Evolutionary conservation across 2,329 filamentous ascomycete genomes (phyloP).

Genomic region (Fusarium cyanostomum): DNA sequence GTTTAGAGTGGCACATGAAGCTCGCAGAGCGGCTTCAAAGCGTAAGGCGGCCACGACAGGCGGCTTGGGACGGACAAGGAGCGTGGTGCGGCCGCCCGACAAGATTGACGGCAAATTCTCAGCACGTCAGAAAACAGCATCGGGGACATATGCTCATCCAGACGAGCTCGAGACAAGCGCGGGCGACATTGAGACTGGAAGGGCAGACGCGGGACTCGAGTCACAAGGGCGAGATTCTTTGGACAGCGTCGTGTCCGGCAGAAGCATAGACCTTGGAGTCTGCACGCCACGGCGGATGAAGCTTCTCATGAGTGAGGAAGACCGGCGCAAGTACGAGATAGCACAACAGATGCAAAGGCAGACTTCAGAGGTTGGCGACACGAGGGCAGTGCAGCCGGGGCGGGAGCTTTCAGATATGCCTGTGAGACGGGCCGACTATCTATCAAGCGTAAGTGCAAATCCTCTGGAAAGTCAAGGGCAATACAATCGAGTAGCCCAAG

Average conservation of each 20-base stretch:
- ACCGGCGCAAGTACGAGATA: slow-evolving; percentile 76
- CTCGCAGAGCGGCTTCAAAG: slow-evolving; percentile 50
- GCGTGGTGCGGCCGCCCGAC: slow-evolving; percentile 75
- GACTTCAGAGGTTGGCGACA: neutral
- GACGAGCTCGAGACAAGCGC: slow-evolving; percentile 62
- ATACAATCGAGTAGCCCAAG: slow-evolving; percentile 10
- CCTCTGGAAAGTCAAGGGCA: neutral
- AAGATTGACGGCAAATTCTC: slow-evolving; percentile 82
- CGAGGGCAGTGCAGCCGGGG: neutral
- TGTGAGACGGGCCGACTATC: slow-evolving; percentile 13
- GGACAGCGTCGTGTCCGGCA: slow-evolving; percentile 70
- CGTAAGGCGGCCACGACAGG: slow-evolving; percentile 41
- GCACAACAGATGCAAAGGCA: slow-evolving; percentile 53
- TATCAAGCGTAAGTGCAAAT: neutral
- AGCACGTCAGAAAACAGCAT: slow-evolving; percentile 71
- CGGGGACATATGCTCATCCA: slow-evolving; percentile 74
- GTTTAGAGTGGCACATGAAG: slow-evolving; percentile 71
- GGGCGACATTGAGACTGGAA: slow-evolving; percentile 45
- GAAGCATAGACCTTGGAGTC: slow-evolving; percentile 67
- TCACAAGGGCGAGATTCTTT: slow-evolving; percentile 63
- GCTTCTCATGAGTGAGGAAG: slow-evolving; percentile 81
- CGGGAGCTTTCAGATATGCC: slow-evolving; percentile 1
- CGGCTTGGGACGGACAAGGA: slow-evolving; percentile 59
- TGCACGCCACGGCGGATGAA: slow-evolving; percentile 75
- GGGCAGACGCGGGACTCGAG: neutral